Percentiles rank a stretch among this genome's conserved stretches.
phyloP scores from a whole-genome alignment of 2,329 filamentous ascomycete species.

The Claviceps quebecensis region DNA sequence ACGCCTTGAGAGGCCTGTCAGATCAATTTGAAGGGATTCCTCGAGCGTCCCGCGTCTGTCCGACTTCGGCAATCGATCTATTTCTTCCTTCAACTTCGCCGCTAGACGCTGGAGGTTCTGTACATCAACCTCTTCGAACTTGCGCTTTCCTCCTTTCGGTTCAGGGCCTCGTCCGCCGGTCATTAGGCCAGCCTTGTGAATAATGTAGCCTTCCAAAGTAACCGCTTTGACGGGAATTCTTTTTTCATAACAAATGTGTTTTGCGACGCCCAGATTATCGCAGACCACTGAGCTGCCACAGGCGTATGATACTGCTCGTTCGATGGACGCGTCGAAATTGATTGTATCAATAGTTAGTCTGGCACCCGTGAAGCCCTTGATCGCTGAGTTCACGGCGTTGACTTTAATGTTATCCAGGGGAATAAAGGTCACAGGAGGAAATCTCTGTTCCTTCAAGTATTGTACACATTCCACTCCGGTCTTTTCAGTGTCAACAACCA shows the following conservation, averaged over 20 bases:
- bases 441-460: constrained; percentile 81
- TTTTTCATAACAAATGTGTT: constrained; percentile 75
- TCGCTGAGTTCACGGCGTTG: constrained; percentile 72
- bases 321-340: constrained; percentile 76
- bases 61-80: constrained; percentile 65
- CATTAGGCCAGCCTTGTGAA: constrained; percentile 93
- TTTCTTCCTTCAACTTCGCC: constrained; percentile 62
- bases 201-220: constrained; percentile 86
- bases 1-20: constrained; percentile 66
- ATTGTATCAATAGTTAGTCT: constrained; percentile 91
- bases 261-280: constrained; percentile 73
- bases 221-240: constrained; percentile 87
- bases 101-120: constrained; percentile 68
- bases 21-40: constrained; percentile 65
- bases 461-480: constrained; percentile 88
- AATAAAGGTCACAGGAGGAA: constrained; percentile 83
- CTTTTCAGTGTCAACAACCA: constrained; percentile 91
- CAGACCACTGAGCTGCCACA: constrained; percentile 93
- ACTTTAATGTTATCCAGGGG: constrained; percentile 96
- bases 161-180: constrained; percentile 79
- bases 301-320: constrained; percentile 87
- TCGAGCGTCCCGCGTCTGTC: constrained; percentile 66
- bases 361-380: constrained; percentile 78
- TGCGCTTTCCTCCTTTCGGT: constrained; percentile 59
- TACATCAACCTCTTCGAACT: constrained; percentile 82